Conservation (phyloP, 2,329 filamentous ascomycete species). For the Aspergillus carbonarius region DNA sequence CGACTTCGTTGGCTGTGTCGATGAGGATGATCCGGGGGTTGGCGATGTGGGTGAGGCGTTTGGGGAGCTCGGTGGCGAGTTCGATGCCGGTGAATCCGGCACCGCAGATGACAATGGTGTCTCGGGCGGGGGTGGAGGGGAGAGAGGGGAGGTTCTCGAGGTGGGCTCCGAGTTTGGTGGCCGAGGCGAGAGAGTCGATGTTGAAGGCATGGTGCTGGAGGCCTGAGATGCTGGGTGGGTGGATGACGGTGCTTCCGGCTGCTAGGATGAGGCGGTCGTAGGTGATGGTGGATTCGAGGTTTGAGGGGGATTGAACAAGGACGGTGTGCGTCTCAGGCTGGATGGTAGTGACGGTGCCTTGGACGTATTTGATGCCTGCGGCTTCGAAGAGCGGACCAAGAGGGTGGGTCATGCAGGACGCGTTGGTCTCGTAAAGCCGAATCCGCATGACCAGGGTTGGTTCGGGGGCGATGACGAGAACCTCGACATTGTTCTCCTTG, state of each 20-base stretch:
- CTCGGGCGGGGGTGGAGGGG: conserved; percentile 25
- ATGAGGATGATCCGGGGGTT: conserved; percentile 27
- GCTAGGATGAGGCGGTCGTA: conserved; percentile 41
- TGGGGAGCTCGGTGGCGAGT: conserved; percentile 29
- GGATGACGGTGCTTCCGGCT: conserved; percentile 35
- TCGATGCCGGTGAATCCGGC: conserved; percentile 38
- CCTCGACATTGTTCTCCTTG: conserved; percentile 23
- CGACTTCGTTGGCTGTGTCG: conserved; percentile 28
- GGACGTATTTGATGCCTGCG: conserved; percentile 26
- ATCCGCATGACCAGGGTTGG: conserved; percentile 34
- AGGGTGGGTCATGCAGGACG: conserved; percentile 22
- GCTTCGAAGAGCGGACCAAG: conserved; percentile 27
- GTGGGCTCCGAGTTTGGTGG: conserved; percentile 29
- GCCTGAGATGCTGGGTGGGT: conserved; percentile 29
- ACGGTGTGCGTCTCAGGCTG: conserved; percentile 16
- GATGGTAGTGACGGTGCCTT: conserved; percentile 14
- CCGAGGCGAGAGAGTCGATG: conserved; percentile 32
- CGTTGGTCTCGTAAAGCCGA: conserved; percentile 37
- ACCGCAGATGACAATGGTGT: conserved; percentile 39
- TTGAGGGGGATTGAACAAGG: conserved; percentile 5
- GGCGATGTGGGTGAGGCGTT: conserved; percentile 21
- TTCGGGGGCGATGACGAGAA: conserved; percentile 36
- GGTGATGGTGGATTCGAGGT: conserved; percentile 12
- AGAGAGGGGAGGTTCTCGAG: conserved; percentile 25
- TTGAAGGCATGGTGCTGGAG: conserved; percentile 36